Percentiles rank a stretch among this genome's conserved stretches.
Conservation (phyloP, 306 rosid species). For the Vigna reflexopilosa region DNA sequence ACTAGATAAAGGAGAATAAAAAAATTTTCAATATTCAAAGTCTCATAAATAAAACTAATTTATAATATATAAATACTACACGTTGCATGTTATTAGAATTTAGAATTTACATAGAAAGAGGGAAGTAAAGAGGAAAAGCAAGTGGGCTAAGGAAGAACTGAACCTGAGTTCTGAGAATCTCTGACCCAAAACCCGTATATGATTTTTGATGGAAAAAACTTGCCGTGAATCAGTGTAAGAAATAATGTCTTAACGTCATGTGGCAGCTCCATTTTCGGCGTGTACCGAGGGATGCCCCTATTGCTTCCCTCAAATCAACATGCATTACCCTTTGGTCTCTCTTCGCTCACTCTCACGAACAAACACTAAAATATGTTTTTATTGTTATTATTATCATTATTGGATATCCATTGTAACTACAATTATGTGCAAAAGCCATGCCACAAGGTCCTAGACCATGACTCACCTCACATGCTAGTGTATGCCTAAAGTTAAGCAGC, state of each 20-base stretch:
- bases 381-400: not conserved
- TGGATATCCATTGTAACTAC: not conserved
- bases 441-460: conserved; percentile 38
- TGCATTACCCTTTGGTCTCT: conserved; percentile 12
- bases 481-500: conserved; percentile 66
- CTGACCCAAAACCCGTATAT: conserved; percentile 9
- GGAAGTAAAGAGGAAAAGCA: conserved; percentile 27
- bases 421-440: conserved; percentile 29
- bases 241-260: conserved; percentile 16
- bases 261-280: conserved; percentile 46
- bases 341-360: conserved; percentile 30
- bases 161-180: not conserved
- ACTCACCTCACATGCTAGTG: conserved; percentile 63
- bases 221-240: conserved; percentile 18
- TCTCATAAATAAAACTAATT: no score
- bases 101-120: not conserved
- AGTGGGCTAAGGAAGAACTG: conserved; percentile 37
- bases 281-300: conserved; percentile 25
- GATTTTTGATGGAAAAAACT: conserved; percentile 3
- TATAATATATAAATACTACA: no score
- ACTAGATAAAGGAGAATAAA: not conserved
- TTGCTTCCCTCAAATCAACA: conserved; percentile 35
- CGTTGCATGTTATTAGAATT: not conserved
- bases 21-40: no score
- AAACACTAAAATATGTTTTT: not conserved